Evolutionary conservation across 116 monocot species (phyloP), one percentile per base, ranked within the genome.

Genomic region (Iris pallida): DNA sequence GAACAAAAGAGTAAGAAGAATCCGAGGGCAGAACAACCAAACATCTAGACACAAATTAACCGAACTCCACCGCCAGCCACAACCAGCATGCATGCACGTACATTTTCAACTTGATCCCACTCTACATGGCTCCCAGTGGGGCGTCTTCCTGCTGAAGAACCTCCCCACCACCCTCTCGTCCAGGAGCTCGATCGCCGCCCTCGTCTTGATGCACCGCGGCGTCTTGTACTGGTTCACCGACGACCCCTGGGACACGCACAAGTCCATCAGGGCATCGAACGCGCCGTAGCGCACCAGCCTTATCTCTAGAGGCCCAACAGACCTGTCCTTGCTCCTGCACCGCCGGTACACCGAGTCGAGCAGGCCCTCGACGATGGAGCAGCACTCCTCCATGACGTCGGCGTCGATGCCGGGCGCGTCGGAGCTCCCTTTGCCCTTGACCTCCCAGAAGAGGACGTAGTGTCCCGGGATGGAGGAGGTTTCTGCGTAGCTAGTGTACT

Each of bases 191-290:
- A 85, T 79, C 0, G 81, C 82, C 59, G 64, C 82, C 70, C 47
- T 47, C 8, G 82, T 71, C 61, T 77, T 80, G 40, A 91, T 76
- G 75, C 88, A 91, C 69, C 91, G 45, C 12, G 91, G 91, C 16
- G 91, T 88, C 80, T 91, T 91, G 75, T 91, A 91, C 75, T 91
- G 91, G 80, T 91, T 91, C 68, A 91, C 80, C 19, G 91, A 91
- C 4, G 91, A 87, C 4, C 91, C 91, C 16, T 70, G 76, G 2
- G 80, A 78, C 63, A 91, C 74, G 66, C 88, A 87, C 6, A 78
- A 61, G 63, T 91, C 91, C 91, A 91, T 91, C 60, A 91, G 47
- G 4, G 75, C 78, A 53, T 91, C 91, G 63, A 91, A 91, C 3
- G 88, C 76, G 0, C 91, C 88, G 0, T 42, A 14, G 12, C 71